Percentiles rank a stretch among this genome's conserved stretches.
Conservation (phyloP, 1,139 yeast genomes). For the Nakaseomyces delphensis region DNA sequence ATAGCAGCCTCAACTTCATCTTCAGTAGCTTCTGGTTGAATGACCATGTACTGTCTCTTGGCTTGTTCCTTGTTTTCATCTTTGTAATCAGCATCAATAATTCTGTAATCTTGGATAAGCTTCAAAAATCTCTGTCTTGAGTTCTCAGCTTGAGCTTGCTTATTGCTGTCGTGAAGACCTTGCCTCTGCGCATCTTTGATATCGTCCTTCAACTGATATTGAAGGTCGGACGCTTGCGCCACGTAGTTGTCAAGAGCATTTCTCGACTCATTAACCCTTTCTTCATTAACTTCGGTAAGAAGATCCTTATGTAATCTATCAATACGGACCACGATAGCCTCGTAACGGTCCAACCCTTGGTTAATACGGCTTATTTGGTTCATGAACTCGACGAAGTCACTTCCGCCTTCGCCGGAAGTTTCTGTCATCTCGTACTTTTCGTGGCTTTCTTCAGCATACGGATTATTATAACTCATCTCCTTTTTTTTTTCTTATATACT, state of each 20-base stretch:
- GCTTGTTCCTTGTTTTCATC: conserved; percentile 82
- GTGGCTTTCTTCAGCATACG: conserved; percentile 14
- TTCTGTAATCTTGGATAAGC: conserved; percentile 77
- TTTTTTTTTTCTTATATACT: not conserved
- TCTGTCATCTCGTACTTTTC: conserved; percentile 14
- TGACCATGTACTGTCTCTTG: conserved; percentile 85
- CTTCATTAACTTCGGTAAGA: conserved; percentile 78
- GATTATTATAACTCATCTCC: conserved; percentile 15
- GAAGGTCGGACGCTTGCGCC: conserved; percentile 71
- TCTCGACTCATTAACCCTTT: conserved; percentile 61
- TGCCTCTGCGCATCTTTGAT: conserved; percentile 71
- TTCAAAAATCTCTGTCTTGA: conserved; percentile 78
- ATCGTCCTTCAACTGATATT: conserved; percentile 62
- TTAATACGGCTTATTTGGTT: conserved; percentile 76
- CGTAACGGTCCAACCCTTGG: conserved; percentile 71
- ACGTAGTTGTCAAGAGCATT: conserved; percentile 70
- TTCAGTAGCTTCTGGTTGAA: conserved; percentile 86
- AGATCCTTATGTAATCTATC: conserved; percentile 76
- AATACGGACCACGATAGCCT: conserved; percentile 65
- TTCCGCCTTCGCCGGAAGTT: conserved; percentile 17
- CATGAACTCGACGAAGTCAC: conserved; percentile 72
- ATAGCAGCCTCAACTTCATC: conserved; percentile 77
- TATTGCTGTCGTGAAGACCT: conserved; percentile 66
- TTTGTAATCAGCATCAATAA: conserved; percentile 78
- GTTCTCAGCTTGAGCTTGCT: conserved; percentile 84